These are phyloP conservation scores for Diaporthe ilicicola DNA, from an alignment of 2,329 filamentous ascomycete genomes.

Conservation along the genomic window DNA sequence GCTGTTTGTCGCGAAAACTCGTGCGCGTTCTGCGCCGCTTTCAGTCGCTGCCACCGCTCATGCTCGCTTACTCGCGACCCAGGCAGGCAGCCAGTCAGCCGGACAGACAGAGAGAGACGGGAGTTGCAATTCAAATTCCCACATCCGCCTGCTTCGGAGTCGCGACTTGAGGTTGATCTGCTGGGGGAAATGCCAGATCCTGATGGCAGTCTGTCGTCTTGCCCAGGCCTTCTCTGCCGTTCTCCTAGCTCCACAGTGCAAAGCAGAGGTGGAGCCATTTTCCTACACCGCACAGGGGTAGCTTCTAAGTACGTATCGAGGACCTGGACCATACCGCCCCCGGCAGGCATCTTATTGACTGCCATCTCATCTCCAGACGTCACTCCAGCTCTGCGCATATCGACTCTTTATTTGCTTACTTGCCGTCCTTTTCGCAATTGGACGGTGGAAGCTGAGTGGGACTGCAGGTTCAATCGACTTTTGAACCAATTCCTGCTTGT, in stretches of 20 bases:
- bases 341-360: background rate
- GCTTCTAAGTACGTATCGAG: background rate
- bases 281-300: background rate
- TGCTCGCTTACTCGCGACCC: background rate
- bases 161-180: background rate
- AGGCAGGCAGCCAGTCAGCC: background rate
- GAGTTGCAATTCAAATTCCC: no score
- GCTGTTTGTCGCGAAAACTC: background rate
- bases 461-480: no score
- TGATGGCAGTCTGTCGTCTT: background rate
- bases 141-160: background rate
- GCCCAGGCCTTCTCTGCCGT: background rate
- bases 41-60: background rate
- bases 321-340: background rate
- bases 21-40: background rate
- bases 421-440: background rate
- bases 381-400: background rate
- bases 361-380: background rate
- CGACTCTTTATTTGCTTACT: no score
- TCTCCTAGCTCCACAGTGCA: background rate
- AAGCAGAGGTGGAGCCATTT: background rate
- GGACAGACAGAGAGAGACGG: background rate
- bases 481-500: rapidly evolving
- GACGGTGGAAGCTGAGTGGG: no score
- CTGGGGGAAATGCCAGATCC: background rate